Evolutionary conservation across 192 early-diverging fungal genomes (phyloP).

Genomic region (Podila clonocystis): DNA sequence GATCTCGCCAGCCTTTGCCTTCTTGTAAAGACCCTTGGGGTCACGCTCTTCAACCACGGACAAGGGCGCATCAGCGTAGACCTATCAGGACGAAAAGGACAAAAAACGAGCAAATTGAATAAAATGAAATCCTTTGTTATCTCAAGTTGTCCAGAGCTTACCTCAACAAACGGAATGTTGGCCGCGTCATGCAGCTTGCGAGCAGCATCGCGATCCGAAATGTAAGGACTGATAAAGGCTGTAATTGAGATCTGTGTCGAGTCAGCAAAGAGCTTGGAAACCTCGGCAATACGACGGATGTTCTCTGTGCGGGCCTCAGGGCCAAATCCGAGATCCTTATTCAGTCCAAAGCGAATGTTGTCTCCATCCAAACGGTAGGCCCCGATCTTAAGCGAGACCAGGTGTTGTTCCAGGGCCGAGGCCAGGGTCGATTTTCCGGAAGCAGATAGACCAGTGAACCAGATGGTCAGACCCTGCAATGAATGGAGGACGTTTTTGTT

Average conservation of each 20-base stretch:
- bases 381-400: slow-evolving; percentile 77
- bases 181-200: slow-evolving; percentile 79
- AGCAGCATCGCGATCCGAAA: slow-evolving; percentile 81
- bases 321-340: slow-evolving; percentile 94
- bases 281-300: slow-evolving; percentile 94
- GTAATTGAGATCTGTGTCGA: slow-evolving; percentile 84
- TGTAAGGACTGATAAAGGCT: slow-evolving; percentile 93
- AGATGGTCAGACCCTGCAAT: slow-evolving; percentile 81
- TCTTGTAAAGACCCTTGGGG: slow-evolving; percentile 97
- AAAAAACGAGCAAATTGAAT: background rate
- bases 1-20: slow-evolving; percentile 92
- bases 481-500: background rate
- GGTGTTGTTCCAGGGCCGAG: slow-evolving; percentile 87
- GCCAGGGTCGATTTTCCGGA: slow-evolving; percentile 95
- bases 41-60: slow-evolving; percentile 90
- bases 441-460: slow-evolving; percentile 96
- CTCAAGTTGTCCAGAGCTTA: slow-evolving; percentile 2
- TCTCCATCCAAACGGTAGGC: slow-evolving; percentile 96
- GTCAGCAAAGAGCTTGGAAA: slow-evolving; percentile 93
- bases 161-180: slow-evolving; percentile 87
- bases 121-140: background rate
- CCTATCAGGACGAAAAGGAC: slow-evolving; percentile 28
- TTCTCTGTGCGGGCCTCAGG: slow-evolving; percentile 93
- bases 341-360: slow-evolving; percentile 97
- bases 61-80: slow-evolving; percentile 89